Evolutionary conservation across 2,329 filamentous ascomycete species (phyloP).

Genomic region (Paracoccidioides brasiliensis): DNA sequence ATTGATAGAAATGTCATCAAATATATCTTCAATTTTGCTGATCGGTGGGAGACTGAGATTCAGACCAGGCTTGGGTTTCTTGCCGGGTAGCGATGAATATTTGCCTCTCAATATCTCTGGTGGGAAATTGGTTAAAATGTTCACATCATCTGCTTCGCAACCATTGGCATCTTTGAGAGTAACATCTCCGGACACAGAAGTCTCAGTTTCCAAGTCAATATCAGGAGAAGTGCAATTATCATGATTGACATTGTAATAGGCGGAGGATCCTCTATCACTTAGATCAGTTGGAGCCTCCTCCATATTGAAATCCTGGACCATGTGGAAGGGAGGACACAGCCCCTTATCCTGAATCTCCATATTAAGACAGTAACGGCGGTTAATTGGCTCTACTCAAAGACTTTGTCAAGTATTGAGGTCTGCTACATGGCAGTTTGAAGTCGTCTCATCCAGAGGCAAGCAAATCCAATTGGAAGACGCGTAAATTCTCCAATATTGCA

Average conservation of each 20-base stretch:
- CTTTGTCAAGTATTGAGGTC: neutral
- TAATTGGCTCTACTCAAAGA: neutral
- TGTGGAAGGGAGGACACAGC: neutral
- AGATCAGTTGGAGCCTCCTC: neutral
- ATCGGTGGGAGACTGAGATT: slow-evolving; percentile 34
- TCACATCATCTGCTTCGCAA: neutral
- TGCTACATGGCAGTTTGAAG: no score
- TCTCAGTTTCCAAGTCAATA: neutral
- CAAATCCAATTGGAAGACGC: neutral
- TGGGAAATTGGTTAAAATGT: slow-evolving; percentile 6
- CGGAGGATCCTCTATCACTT: neutral
- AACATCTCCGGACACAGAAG: neutral
- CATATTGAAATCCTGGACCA: neutral
- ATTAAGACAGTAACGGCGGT: no score
- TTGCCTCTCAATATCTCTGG: slow-evolving; percentile 12
- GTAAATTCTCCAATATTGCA: neutral
- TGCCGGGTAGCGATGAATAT: slow-evolving; percentile 7
- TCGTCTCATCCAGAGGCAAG: neutral
- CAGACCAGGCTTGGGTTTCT: slow-evolving; percentile 13
- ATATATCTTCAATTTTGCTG: slow-evolving; percentile 36
- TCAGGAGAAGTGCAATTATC: neutral
- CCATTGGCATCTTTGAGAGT: neutral
- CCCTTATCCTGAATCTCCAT: neutral
- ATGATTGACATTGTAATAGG: neutral
- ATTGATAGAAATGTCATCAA: slow-evolving; percentile 35